Base-by-base conservation (phyloP, 257 asterid species). In the Nicotiana attenuata region DNA sequence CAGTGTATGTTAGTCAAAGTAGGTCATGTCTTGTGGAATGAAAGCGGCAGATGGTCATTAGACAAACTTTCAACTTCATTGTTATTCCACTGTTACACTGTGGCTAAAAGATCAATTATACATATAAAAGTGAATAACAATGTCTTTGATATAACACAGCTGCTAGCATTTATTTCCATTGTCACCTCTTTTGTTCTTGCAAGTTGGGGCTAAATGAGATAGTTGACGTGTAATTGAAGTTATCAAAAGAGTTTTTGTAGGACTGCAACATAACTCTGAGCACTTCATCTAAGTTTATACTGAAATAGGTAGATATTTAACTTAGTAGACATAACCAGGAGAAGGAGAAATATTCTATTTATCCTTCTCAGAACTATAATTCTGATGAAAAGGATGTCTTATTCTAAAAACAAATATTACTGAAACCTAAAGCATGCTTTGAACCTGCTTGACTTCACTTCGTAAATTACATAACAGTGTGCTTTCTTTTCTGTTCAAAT, bases 21-120 rank as follows among this genome's bases (percentile, higher is more conserved):
- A 69, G 57, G 77, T 10, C 33, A 38, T n/a, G 41, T 69, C 77
- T 69, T 69, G 57, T 68, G 77, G 55, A 68, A 68, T 35, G 77
- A 68, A 67, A 68, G 77, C 4, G 20, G 55, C 55, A 38, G 31
- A 10, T 68, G 53, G 29, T 68, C 19, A 68, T n/a, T 19, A 68
- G 9, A 35, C 77, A n/a, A 38, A 38, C 77, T n/a, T 68, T 10
- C 55, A 68, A 19, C 55, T 35, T 19, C 19, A 0, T 35, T 38
- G 76, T 68, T 56, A 38, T 69, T 69, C 57, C 38, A 38, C 33
- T 29, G 11, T 20, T 41, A 38, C 7, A 31, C 3, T 69, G n/a
- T 69, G 45, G 57, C 16, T 69, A n/a, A 69, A 35, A n/a, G 57
- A 69, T 69, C 33, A 29, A 29, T 52, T 10, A 5, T 69, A 41